Base-by-base conservation (phyloP, 805 yeast species). In the Saturnispora silvae region DNA sequence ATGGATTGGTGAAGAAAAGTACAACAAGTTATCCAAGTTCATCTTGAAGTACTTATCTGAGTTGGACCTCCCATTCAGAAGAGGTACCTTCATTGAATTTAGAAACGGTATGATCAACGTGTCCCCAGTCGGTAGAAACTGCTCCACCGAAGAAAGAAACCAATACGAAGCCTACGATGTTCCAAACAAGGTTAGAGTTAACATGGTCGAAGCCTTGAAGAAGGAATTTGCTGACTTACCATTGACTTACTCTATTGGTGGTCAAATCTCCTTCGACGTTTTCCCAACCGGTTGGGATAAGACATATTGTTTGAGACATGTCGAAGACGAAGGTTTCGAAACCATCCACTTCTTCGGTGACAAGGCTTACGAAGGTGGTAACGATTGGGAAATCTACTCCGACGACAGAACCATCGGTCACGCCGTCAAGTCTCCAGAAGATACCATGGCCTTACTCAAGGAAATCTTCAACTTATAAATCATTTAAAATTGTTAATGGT, bases 281-380 rank as follows among this genome's bases (percentile, higher is more conserved):
- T 92, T 92, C 89, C 99, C 99, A 69, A 84, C 96, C 46, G 98
- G 99, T 57, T 92, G 99, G 99, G 99, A 92, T 67, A 92, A 92
- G 76, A 92, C 99, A 45, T 92, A 89, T 70, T 84, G 95, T 64
- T 75, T 92, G 59, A 86, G 81, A 64, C 98, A 89, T 65, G 87
- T 92, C 52, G 84, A 66, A 54, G 63, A 69, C 43, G 96, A 89
- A 64, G 77, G 81, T 48, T 92, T 87, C 68, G 70, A 77, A 55
- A 72, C 75, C 52, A 85, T 92, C 54, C 97, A 92, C 70, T 92
- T 92, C 77, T 92, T 92, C 59, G 98, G 99, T 67, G 99, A 92
- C 74, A 92, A 92, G 74, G 73, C 95, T 48, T 81, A 81, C 71
- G 63, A 77, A 67, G 99, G 99, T 59, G 98, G 99, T 68, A 92